A percentile compares a stretch with the other conserved stretches of the same genome.
These are phyloP conservation scores for Hypoxylon fuscum DNA, from an alignment of 495 filamentous ascomycete genomes.

Conservation along the genomic window DNA sequence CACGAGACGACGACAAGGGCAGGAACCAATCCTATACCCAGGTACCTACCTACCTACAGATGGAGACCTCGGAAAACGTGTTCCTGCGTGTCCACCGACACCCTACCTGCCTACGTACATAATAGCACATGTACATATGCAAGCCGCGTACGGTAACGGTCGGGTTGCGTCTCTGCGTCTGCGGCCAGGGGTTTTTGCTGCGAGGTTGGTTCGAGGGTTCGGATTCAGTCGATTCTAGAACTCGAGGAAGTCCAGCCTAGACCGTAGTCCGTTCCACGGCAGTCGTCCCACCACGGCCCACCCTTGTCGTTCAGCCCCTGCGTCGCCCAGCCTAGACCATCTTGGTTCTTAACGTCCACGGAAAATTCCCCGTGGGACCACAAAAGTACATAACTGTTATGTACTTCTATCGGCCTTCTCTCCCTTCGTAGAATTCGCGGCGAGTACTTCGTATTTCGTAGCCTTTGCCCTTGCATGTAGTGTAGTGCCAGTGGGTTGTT, in stretches of 20 bases:
- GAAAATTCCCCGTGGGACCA: conserved; percentile 9
- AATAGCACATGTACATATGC: conserved; percentile 25
- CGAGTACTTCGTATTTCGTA: background rate
- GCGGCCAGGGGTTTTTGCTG: conserved; percentile 21
- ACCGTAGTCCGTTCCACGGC: conserved; percentile 39
- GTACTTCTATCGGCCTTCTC: conserved; percentile 1
- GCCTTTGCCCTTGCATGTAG: background rate
- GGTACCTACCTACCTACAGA: conserved; percentile 6
- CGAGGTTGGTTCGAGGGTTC: conserved; percentile 17
- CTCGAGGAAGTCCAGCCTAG: conserved; percentile 30
- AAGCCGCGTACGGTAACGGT: conserved; percentile 31
- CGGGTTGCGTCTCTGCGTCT: conserved; percentile 31
- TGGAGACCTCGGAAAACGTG: no score
- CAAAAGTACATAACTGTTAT: no score
- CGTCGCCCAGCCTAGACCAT: conserved; percentile 39
- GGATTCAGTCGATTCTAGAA: conserved; percentile 37
- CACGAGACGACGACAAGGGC: conserved; percentile 1
- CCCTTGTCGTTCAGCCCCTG: conserved; percentile 37
- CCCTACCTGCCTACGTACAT: conserved; percentile 1
- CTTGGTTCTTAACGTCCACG: conserved; percentile 4
- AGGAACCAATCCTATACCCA: conserved; percentile 15
- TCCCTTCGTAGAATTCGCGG: background rate
- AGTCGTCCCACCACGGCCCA: conserved; percentile 34
- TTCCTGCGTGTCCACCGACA: no score
- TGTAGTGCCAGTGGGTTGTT: background rate